Evolutionary conservation across 129 eudicot genomes (phyloP).

Genomic region (Escallonia rubra): DNA sequence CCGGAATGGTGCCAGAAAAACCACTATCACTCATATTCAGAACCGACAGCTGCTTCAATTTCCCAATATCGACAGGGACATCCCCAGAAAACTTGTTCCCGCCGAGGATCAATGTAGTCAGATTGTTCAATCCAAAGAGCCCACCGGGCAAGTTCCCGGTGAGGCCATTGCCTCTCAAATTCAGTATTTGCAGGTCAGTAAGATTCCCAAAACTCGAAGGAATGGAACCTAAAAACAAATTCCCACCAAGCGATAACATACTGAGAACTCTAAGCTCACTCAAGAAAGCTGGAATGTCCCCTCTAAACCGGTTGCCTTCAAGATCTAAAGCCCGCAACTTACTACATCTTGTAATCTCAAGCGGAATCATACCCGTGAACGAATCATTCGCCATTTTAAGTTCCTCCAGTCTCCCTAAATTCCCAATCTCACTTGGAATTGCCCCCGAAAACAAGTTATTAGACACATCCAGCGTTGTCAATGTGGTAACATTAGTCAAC

Average conservation of each 20-base stretch:
- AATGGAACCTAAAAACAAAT: slow-evolving; percentile 53
- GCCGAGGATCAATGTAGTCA: slow-evolving; percentile 37
- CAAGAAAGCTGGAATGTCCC: slow-evolving; percentile 45
- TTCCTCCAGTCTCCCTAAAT: slow-evolving; percentile 41
- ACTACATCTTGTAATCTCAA: slow-evolving; percentile 31
- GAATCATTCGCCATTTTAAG: slow-evolving; percentile 55
- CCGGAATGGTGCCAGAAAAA: slow-evolving; percentile 53
- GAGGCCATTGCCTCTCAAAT: slow-evolving; percentile 53
- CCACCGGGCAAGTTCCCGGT: slow-evolving; percentile 50
- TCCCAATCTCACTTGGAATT: slow-evolving; percentile 41
- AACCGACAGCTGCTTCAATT: slow-evolving; percentile 37
- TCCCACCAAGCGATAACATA: slow-evolving; percentile 51
- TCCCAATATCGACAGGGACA: slow-evolving; percentile 45
- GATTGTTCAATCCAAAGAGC: slow-evolving; percentile 43
- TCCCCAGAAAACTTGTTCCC: slow-evolving; percentile 53
- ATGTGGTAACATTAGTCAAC: slow-evolving; percentile 34
- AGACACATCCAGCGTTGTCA: slow-evolving; percentile 54
- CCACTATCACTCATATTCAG: slow-evolving; percentile 56
- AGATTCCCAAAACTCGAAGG: slow-evolving; percentile 44
- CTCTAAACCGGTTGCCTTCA: slow-evolving; percentile 56
- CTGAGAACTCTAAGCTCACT: slow-evolving; percentile 34
- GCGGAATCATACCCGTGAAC: slow-evolving; percentile 48
- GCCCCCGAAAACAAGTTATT: slow-evolving; percentile 51
- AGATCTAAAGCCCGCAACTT: slow-evolving; percentile 45
- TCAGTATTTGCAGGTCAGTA: slow-evolving; percentile 31